Evolutionary conservation across 2,329 filamentous ascomycete species (phyloP).

Genomic region (Aspergillus calidoustus): DNA sequence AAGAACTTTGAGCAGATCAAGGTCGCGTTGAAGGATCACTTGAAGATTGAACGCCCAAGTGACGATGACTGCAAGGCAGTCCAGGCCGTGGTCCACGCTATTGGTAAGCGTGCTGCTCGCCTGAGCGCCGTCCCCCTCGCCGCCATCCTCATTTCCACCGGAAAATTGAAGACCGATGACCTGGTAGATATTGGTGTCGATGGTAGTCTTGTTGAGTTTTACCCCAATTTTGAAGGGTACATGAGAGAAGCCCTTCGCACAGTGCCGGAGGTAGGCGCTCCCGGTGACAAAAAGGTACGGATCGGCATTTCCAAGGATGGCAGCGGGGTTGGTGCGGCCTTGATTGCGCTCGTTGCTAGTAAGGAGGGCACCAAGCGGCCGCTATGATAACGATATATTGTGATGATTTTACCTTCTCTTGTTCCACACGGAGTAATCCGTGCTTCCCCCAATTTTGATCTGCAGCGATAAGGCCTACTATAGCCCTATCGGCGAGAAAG

Average conservation of each 20-base stretch:
- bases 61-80: conserved; percentile 87
- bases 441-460: not conserved
- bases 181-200: conserved; percentile 92
- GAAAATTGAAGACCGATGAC: conserved; percentile 69
- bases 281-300: conserved; percentile 81
- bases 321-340: conserved; percentile 88
- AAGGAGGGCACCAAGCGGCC: conserved; percentile 23
- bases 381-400: conserved; percentile 13
- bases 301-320: conserved; percentile 98
- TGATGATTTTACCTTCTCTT: conserved; percentile 13
- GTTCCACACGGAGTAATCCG: not conserved
- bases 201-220: conserved; percentile 92
- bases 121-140: conserved; percentile 86
- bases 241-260: conserved; percentile 80
- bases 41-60: conserved; percentile 76
- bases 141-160: conserved; percentile 80
- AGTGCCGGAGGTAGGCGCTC: conserved; percentile 75
- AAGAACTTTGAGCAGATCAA: conserved; percentile 73
- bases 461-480: conserved; percentile 6
- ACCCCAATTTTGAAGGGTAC: conserved; percentile 87
- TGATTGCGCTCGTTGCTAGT: conserved; percentile 90
- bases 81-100: conserved; percentile 78
- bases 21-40: conserved; percentile 74
- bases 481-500: not conserved
- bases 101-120: conserved; percentile 86